Conservation (phyloP, 352 stramenopile species). For the Thalassiosira exigua region DNA sequence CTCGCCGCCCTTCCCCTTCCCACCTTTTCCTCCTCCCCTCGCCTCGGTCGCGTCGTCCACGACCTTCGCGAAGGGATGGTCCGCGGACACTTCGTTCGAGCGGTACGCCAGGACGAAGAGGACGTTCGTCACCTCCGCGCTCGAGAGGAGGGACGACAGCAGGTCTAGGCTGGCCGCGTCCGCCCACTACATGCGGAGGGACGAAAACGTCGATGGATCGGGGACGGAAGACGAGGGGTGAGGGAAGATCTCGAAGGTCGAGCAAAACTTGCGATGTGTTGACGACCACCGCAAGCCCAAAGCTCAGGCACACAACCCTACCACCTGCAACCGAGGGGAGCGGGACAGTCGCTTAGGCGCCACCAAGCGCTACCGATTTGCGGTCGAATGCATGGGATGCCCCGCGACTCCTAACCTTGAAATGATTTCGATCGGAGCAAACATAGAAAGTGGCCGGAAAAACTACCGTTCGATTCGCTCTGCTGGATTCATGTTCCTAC, state of each 20-base stretch:
- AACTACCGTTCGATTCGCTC: too few species aligned
- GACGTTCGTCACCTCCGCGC: slow-evolving; percentile 37
- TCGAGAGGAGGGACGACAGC: slow-evolving; percentile 42
- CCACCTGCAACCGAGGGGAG: too few species aligned
- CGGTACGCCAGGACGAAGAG: slow-evolving; percentile 63
- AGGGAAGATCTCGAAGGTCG: slow-evolving; percentile 58
- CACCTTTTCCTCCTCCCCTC: slow-evolving; percentile 4
- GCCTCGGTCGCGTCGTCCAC: slow-evolving; percentile 17
- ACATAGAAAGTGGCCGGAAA: too few species aligned
- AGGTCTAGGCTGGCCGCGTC: slow-evolving; percentile 48
- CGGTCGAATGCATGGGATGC: too few species aligned
- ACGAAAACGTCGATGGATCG: slow-evolving; percentile 56
- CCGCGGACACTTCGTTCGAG: slow-evolving; percentile 44
- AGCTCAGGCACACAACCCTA: too few species aligned
- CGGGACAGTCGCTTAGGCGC: too few species aligned
- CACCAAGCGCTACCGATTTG: too few species aligned
- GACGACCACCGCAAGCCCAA: slow-evolving; percentile 11
- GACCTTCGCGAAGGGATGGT: slow-evolving; percentile 35
- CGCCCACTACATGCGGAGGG: slow-evolving; percentile 40
- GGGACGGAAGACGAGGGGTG: too few species aligned
- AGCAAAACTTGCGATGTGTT: slow-evolving; percentile 7
- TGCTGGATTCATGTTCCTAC: too few species aligned
- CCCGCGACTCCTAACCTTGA: too few species aligned
- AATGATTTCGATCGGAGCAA: too few species aligned
- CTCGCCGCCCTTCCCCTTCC: too few species aligned